phyloP scores from a whole-genome alignment of 2,329 filamentous ascomycete genomes.

The Myrmaecium sp. region DNA sequence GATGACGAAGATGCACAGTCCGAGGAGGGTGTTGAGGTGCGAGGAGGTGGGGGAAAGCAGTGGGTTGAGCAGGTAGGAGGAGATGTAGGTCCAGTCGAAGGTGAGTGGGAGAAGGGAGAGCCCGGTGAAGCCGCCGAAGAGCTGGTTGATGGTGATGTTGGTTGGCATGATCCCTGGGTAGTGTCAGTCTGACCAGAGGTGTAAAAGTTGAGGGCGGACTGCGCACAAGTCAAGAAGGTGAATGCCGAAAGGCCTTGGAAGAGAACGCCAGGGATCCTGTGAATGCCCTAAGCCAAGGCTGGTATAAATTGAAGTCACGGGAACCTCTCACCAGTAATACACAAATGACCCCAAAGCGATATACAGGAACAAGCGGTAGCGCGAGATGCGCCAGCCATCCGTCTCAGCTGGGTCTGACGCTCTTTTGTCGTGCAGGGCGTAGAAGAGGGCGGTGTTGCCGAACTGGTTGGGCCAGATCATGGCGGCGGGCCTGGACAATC shows the following conservation, averaged over 20 bases:
- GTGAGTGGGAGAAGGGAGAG: slow-evolving; percentile 54
- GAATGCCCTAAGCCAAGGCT: too few species aligned
- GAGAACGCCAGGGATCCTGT: slow-evolving; percentile 49
- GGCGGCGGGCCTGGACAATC: slow-evolving; percentile 40
- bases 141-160: slow-evolving; percentile 50
- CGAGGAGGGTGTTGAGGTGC: slow-evolving; percentile 16
- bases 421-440: slow-evolving; percentile 53
- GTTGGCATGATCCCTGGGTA: slow-evolving; percentile 39
- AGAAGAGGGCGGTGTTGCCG: slow-evolving; percentile 50
- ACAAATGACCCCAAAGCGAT: slow-evolving; percentile 39
- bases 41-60: slow-evolving; percentile 15
- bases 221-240: slow-evolving; percentile 55
- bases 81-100: slow-evolving; percentile 51
- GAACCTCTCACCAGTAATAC: slow-evolving; percentile 11
- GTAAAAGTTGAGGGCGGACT: background rate
- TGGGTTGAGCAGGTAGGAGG: slow-evolving; percentile 13
- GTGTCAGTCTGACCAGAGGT: background rate
- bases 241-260: slow-evolving; percentile 55
- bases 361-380: slow-evolving; percentile 47
- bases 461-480: slow-evolving; percentile 62
- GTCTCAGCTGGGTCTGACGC: slow-evolving; percentile 37
- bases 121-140: slow-evolving; percentile 54
- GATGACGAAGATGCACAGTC: slow-evolving; percentile 15
- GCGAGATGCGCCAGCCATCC: slow-evolving; percentile 47
- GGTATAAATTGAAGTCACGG: too few species aligned